Conservation (phyloP, 176 grass and related monocot genomes). For the Coix lacrymajobi region DNA sequence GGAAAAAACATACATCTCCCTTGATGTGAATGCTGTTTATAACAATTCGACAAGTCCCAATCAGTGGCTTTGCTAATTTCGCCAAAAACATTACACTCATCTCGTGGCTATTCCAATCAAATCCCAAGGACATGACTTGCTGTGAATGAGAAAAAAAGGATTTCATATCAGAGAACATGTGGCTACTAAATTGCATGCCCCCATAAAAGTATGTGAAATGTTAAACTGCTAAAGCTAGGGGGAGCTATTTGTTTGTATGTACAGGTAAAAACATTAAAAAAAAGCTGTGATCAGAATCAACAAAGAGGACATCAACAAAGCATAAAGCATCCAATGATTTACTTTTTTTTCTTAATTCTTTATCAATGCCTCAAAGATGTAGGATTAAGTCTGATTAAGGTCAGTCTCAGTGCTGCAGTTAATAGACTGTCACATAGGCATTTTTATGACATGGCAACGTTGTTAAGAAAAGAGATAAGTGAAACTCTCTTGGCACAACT, state of each 20-base stretch:
- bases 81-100: slow-evolving; percentile 93
- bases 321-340: neutral
- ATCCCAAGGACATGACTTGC: slow-evolving; percentile 84
- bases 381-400: neutral
- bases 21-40: slow-evolving; percentile 94
- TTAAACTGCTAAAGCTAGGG: neutral
- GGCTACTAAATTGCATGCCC: neutral
- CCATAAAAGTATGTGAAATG: neutral
- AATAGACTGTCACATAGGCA: no score
- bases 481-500: no score
- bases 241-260: neutral
- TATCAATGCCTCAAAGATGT: neutral
- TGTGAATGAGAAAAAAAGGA: slow-evolving; percentile 22
- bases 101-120: slow-evolving; percentile 87
- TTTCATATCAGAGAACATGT: neutral
- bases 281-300: neutral
- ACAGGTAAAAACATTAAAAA: slow-evolving; percentile 5
- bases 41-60: slow-evolving; percentile 73
- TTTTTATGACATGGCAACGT: no score
- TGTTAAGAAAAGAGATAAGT: no score
- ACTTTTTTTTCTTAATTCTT: neutral
- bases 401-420: no score
- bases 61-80: slow-evolving; percentile 72
- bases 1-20: slow-evolving; percentile 70
- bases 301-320: neutral